Base-by-base conservation (phyloP, 768 basidiomycete species). In the Cystobasidium tubakii region DNA sequence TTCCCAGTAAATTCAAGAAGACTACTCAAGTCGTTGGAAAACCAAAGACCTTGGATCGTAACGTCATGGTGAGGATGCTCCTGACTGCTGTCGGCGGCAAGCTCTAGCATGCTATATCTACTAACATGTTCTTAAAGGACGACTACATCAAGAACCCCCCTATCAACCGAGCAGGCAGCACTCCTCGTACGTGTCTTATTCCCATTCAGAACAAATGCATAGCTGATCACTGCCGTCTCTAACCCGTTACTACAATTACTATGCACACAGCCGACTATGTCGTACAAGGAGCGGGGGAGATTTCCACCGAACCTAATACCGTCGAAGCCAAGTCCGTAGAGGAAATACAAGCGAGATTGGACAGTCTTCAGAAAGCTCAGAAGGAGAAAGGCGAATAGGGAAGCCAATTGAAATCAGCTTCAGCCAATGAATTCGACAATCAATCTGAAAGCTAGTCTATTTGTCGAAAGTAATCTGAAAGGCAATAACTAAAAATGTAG, bases 1-100 rank as follows among this genome's bases (percentile, higher is more conserved):
- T 39, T 39, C 39, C 39, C 63, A 71, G 69, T 55, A 25, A 71
- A 44, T 71, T 71, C 69, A 71, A 71, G 69, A 71, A 71, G 69
- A 60, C 69, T 36, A 60, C 54, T 60, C 69, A 71, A 54, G 54
- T 60, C 2, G 69, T 71, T 12, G 69, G 69, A 31, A 71, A 71
- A 53, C 69, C 69, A n/a, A 9, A 36, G 69, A 36, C 55, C 10
- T 31, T 34, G 21, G 69, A 71, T 55, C 69, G 39, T 44, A 71
- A 71, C 42, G n/a, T 57, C 33, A 62, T 54, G 66, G 66, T 54
- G 27, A 54, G 44, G 27, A n/a, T 6, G 9, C 7, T 21, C n/a
- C 7, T 29, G 39, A 4, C 27, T n/a, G n/a, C n/a, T n/a, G n/a
- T n/a, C n/a, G n/a, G n/a, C n/a, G n/a, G n/a, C n/a, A n/a, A n/a